A percentile compares a stretch with the other conserved stretches of the same genome.
Evolutionary conservation across 2,329 filamentous ascomycete genomes (phyloP).

Genomic region (Rosellinia necatrix): DNA sequence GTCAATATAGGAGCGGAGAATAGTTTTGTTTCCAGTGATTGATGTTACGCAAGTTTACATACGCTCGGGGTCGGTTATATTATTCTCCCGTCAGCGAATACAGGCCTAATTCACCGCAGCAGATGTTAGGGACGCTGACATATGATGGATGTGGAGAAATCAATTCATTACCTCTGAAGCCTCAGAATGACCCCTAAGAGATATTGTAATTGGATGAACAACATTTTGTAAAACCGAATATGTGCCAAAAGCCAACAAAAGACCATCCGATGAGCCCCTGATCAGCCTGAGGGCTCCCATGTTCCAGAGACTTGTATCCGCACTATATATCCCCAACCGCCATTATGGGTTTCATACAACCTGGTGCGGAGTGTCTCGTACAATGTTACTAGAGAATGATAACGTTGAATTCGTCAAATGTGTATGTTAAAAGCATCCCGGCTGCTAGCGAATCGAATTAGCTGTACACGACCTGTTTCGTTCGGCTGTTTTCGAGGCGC

Average conservation of each 20-base stretch:
- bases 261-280: neutral
- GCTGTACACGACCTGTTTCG: neutral
- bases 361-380: conserved; percentile 1
- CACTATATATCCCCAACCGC: conserved; percentile 5
- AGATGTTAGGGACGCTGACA: neutral
- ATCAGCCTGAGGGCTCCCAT: neutral
- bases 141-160: conserved; percentile 9
- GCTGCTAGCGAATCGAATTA: neutral
- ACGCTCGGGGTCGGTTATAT: neutral
- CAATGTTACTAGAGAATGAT: conserved; percentile 15
- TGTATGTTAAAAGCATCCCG: conserved; percentile 4
- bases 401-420: conserved; percentile 18
- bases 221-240: conserved; percentile 1
- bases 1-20: neutral
- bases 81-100: neutral
- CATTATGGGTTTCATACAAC: neutral
- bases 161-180: conserved; percentile 15
- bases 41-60: conserved; percentile 20
- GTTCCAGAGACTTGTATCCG: conserved; percentile 10
- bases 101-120: neutral
- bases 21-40: neutral
- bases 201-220: conserved; percentile 1
- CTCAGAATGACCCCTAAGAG: conserved; percentile 1
- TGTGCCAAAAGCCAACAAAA: conserved; percentile 3
- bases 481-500: neutral